phyloP scores from a whole-genome alignment of 2,329 filamentous ascomycete genomes.

The Ciborinia camelliae region DNA sequence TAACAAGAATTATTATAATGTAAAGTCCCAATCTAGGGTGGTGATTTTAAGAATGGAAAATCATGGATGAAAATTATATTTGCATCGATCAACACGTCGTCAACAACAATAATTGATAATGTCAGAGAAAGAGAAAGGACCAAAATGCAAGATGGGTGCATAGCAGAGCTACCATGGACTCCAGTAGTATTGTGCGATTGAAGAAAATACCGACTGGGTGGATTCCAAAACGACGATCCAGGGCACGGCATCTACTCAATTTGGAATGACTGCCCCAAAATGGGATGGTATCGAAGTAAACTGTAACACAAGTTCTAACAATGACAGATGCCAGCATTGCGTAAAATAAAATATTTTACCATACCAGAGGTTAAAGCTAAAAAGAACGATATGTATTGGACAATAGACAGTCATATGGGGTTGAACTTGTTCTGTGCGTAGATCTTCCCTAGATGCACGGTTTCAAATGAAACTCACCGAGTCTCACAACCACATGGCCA shows the following conservation, averaged over 20 bases:
- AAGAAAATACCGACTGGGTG: constrained; percentile 1
- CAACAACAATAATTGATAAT: constrained; percentile 25
- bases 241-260: constrained; percentile 16
- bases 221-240: constrained; percentile 23
- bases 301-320: constrained; percentile 21
- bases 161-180: constrained; percentile 5
- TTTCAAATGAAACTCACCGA: constrained; percentile 21
- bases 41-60: constrained; percentile 29
- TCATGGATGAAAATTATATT: constrained; percentile 30
- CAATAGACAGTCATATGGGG: not conserved
- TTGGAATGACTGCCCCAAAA: constrained; percentile 14
- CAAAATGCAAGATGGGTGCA: constrained; percentile 1
- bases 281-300: not conserved
- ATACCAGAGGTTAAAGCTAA: not conserved
- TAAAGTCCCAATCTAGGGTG: constrained; percentile 36
- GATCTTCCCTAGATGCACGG: not conserved
- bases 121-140: constrained; percentile 8
- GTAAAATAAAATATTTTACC: not conserved
- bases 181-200: constrained; percentile 2
- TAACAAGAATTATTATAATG: constrained; percentile 27
- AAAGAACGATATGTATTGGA: not conserved
- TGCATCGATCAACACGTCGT: constrained; percentile 28
- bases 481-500: constrained; percentile 15
- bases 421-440: constrained; percentile 2
- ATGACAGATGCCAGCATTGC: constrained; percentile 6